Evolutionary conservation across 306 rosid species (phyloP).

Genomic region (Boehmeria nivea): DNA sequence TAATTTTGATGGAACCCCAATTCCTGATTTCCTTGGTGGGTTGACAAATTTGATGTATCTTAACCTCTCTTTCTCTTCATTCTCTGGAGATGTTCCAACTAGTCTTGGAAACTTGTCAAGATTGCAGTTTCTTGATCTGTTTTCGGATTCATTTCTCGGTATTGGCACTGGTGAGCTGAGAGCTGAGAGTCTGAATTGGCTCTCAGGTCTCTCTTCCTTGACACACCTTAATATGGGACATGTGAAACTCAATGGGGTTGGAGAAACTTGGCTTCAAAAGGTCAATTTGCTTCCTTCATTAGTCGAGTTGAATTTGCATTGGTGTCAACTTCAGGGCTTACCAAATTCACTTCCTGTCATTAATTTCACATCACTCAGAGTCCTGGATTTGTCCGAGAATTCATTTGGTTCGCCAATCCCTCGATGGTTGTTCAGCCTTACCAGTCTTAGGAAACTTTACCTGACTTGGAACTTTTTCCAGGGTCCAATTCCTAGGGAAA

Average conservation of each 20-base stretch:
- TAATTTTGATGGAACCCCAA: neutral
- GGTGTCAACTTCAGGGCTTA: conserved; percentile 13
- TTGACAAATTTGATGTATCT: conserved; percentile 14
- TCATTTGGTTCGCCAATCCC: conserved; percentile 9
- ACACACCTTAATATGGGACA: conserved; percentile 9
- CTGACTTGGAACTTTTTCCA: conserved; percentile 12
- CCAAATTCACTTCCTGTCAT: conserved; percentile 14
- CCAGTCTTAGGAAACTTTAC: conserved; percentile 10
- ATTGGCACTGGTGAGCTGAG: neutral
- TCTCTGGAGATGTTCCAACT: conserved; percentile 4
- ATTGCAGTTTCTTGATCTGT: conserved; percentile 18
- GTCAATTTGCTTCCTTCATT: conserved; percentile 22
- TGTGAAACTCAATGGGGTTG: conserved; percentile 2
- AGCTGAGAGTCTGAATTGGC: conserved; percentile 14
- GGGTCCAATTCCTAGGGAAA: conserved; percentile 14
- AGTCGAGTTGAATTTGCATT: conserved; percentile 7
- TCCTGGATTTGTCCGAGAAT: conserved; percentile 16
- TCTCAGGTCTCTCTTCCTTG: conserved; percentile 23
- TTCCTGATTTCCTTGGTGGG: conserved; percentile 16
- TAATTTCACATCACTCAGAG: conserved; percentile 15
- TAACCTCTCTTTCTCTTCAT: conserved; percentile 2
- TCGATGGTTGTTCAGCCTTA: conserved; percentile 13
- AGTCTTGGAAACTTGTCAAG: conserved; percentile 17
- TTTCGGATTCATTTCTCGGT: neutral
- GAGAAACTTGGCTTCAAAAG: conserved; percentile 4